phyloP scores from a whole-genome alignment of 345 rosid species.

The Melaleuca quinquenervia region DNA sequence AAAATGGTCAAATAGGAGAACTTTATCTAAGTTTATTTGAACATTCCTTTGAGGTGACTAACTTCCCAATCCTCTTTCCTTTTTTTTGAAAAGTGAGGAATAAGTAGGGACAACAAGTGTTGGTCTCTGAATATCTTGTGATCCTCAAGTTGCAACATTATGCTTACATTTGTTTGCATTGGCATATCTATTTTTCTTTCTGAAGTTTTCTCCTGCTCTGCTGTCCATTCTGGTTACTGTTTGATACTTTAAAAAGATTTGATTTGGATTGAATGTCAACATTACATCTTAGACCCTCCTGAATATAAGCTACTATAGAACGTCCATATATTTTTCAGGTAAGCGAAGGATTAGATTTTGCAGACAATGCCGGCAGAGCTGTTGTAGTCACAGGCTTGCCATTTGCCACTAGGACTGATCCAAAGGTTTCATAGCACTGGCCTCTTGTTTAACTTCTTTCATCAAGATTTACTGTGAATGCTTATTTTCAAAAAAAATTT shows the following conservation, averaged over 20 bases:
- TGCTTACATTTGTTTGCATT: neutral
- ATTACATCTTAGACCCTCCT: neutral
- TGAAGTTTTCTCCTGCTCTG: neutral
- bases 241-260: neutral
- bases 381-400: conserved; percentile 91
- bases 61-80: neutral
- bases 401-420: conserved; percentile 66
- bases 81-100: neutral
- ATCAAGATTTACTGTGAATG: neutral
- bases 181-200: neutral
- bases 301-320: neutral
- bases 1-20: neutral
- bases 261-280: neutral
- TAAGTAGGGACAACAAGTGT: neutral
- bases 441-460: neutral
- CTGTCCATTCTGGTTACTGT: neutral
- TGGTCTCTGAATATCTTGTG: neutral
- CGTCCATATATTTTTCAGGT: conserved; percentile 45
- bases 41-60: neutral
- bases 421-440: conserved; percentile 52
- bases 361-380: conserved; percentile 97
- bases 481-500: neutral
- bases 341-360: conserved; percentile 98
- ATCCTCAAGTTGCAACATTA: neutral
- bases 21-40: neutral